Evolutionary conservation across 768 basidiomycete genomes (phyloP).

Genomic region (Rhizopogon roseolus): DNA sequence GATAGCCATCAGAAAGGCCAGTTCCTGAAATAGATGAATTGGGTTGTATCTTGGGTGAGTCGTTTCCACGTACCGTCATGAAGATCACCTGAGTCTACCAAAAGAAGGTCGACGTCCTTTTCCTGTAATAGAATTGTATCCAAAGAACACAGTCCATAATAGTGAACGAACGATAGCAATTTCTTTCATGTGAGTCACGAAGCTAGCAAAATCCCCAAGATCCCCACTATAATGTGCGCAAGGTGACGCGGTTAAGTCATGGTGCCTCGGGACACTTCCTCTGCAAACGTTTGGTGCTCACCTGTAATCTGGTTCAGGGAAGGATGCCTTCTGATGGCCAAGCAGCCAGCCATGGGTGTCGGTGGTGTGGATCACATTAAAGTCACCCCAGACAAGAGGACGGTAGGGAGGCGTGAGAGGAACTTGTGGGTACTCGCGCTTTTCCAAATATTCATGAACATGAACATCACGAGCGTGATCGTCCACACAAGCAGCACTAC

Average conservation of each 20-base stretch:
- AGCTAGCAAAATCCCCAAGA: slow-evolving; percentile 84
- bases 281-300: slow-evolving; percentile 15
- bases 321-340: slow-evolving; percentile 72
- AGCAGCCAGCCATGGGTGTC: slow-evolving; percentile 82
- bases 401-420: slow-evolving; percentile 54
- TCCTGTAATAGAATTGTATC: slow-evolving; percentile 26
- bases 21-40: slow-evolving; percentile 44
- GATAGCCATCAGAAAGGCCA: slow-evolving; percentile 73
- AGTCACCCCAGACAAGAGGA: slow-evolving; percentile 79
- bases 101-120: slow-evolving; percentile 75
- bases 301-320: slow-evolving; percentile 76
- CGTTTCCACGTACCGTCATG: slow-evolving; percentile 48
- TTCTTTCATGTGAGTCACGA: slow-evolving; percentile 76
- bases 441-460: slow-evolving; percentile 26
- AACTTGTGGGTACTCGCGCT: slow-evolving; percentile 35
- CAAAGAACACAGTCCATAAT: neutral
- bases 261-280: neutral
- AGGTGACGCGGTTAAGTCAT: neutral
- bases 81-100: slow-evolving; percentile 79
- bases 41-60: neutral
- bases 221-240: slow-evolving; percentile 37
- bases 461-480: slow-evolving; percentile 19
- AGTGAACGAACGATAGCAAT: slow-evolving; percentile 48
- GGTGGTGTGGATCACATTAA: slow-evolving; percentile 85
- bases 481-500: slow-evolving; percentile 15